Base-by-base conservation (phyloP, 1,284 basidiomycete genomes). In the Melampsora larici-populina region DNA sequence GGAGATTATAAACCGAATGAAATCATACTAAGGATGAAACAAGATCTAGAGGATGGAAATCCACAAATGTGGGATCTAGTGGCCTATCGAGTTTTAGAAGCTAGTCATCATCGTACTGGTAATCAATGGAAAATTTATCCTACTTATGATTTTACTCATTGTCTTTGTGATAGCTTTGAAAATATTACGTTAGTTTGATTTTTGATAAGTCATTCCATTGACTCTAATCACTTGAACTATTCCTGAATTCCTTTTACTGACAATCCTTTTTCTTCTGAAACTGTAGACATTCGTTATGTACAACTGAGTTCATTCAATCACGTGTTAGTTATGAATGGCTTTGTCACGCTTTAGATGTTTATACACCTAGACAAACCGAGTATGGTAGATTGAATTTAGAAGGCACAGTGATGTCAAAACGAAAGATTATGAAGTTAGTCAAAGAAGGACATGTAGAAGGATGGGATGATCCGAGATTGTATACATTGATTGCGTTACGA, bases 1-100 rank as follows among this genome's bases (percentile, higher is more conserved):
- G 97, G 97, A 21, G 87, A 90, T 81, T 98, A 96, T 85, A 87
- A 89, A 74, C 93, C 94, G 62, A 94, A 94, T 81, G 90, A 94
- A 84, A 94, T 92, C 24, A 93, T 92, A 80, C 86, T 99, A 70
- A 89, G 97, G 65, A 99, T 99, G 97, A 99, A 99, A 86, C 93
- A 96, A 86, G 93, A 99, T 83, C 86, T 99, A 51, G 92, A 93
- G 79, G 81, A 81, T 74, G 92, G 92, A 15, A 99, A 99, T 85
- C 96, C 97, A 31, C 94, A 96, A 86, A 98, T 99, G 96, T 99
- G 97, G 97, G 97, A 99, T 85, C 85, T 97, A 78, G 93, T 97
- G 66, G 96, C 96, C 21, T 99, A 99, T 84, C 90, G 97, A 48
- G 93, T 98, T 62, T 88, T 99, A 78, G 88, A 92, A 72, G 89